Percentiles rank a stretch among this genome's conserved stretches.
phyloP scores from a whole-genome alignment of 345 rosid genomes.

The Lepidium africanum region DNA sequence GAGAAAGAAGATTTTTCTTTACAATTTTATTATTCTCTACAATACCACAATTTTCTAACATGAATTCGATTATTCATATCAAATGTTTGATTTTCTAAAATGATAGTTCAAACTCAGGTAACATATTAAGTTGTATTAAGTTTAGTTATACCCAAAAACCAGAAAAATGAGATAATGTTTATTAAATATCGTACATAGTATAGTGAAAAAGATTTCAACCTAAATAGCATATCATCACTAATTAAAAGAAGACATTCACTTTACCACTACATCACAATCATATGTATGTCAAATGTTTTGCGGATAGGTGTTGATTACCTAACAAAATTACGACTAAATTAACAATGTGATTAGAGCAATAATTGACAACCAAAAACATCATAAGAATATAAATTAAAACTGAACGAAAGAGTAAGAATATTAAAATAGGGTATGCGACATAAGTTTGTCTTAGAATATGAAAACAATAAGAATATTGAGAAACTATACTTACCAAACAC shows the following conservation, averaged over 20 bases:
- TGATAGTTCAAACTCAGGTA: too few relatives aligned
- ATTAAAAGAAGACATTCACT: too few relatives aligned
- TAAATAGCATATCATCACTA: too few relatives aligned
- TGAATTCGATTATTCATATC: neutral
- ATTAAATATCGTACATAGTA: too few relatives aligned
- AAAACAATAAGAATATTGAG: constrained; percentile 28
- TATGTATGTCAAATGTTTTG: neutral
- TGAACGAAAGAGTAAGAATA: neutral
- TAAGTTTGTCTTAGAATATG: constrained; percentile 17
- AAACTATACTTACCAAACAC: constrained; percentile 23
- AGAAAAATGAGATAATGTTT: too few relatives aligned
- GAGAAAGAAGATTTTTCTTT: too few relatives aligned
- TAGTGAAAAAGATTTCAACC: too few relatives aligned
- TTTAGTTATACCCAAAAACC: too few relatives aligned
- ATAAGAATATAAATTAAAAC: neutral
- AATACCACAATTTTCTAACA: neutral
- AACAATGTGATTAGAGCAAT: neutral
- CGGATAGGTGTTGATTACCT: neutral
- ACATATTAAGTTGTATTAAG: too few relatives aligned
- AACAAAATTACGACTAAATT: neutral
- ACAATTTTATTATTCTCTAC: too few relatives aligned
- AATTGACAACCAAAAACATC: neutral
- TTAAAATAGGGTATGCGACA: constrained; percentile 10
- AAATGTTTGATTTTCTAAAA: too few relatives aligned
- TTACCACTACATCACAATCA: too few relatives aligned